Evolutionary conservation across 768 basidiomycete species (phyloP), one percentile per base, ranked within the genome.

Genomic region (Chiua virens): DNA sequence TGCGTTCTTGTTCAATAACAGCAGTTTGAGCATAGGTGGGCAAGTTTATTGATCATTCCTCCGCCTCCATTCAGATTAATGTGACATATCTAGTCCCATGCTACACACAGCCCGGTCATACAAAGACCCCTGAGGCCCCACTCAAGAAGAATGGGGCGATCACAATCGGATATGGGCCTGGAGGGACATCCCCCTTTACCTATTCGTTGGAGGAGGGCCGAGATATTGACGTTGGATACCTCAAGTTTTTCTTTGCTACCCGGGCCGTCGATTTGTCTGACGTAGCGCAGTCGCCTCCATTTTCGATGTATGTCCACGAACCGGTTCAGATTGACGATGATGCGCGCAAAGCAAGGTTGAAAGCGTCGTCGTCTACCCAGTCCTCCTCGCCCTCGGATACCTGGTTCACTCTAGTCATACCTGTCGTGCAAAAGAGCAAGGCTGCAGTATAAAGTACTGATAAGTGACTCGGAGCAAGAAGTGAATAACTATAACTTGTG

Each of bases 231-330:
- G 62, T 79, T 3, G 73, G 75, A 8, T 75, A 72, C 47, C 67
- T 79, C 44, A 77, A 75, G 49, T 53, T 79, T 8, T 79, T 73
- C 50, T 51, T 79, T 18, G 63, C 76, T 15, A 74, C 71, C 1
- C 50, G 50, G 1, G 68, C 68, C 5, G 57, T 70, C 34, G 70
- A 73, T 54, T 61, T 77, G 46, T 56, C 62, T 5, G 62, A 60
- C 44, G 63, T 79, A 4, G 32, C 42, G 2, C 76, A 74, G 43
- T 45, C 58, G 3, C 70, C 67, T 5, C 69, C 75, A 0, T 74
- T 76, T 47, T 25, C 28, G 0, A 22, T n/a, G n/a, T n/a, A 6
- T 10, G 34, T 8, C 17, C 15, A 54, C 3, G 42, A 15, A 4
- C 47, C 22, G 5, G 21, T 21, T 2, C 13, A 8, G 34, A 8